Base-by-base conservation (phyloP, 306 rosid species). In the Echinosophora koreensis region DNA sequence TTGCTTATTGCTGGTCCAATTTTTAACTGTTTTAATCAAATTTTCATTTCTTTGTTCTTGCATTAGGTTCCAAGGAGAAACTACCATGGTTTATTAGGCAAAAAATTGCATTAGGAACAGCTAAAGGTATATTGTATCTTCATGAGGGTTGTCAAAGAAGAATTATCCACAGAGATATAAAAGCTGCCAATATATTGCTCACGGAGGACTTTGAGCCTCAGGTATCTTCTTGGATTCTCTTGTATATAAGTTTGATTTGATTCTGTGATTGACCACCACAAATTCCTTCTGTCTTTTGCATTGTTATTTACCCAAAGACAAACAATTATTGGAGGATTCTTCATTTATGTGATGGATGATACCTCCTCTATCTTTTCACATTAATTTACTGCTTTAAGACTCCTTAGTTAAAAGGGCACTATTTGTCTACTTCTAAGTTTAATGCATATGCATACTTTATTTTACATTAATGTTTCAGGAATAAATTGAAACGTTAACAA, bases 131-230 rank as follows among this genome's bases (percentile, higher is more conserved):
- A 66, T 65, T 86, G 1, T 96, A 96, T 88, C 98, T 96, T 71
- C 99, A 96, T 16, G 96, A 96, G 77, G 94, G 90, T 61, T 92
- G 98, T 81, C 98, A 88, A 60, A 92, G 92, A 81, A 92, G 98
- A 87, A 91, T 96, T 38, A 92, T 96, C 58, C 99, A 96, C 65
- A 92, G 98, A 87, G 99, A 96, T 83, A 88, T 96, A 55, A 96
- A 96, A 78, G 98, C 98, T 84, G 97, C 99, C 27, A 96, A 96
- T 79, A 90, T 96, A 80, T 87, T 96, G 88, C 99, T 96, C 49
- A 87, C 89, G 0, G 87, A 89, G 77, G 89, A 91, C 10, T 92
- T 74, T 75, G 98, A 88, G 82, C 92, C 99, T 82, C 94, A 89
- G 94, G 99, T 93, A 76, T 35, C 62, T 37, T 73, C 63, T 77